Percentiles rank a stretch among this genome's conserved stretches.
Evolutionary conservation across 495 filamentous ascomycete genomes (phyloP).

Genomic region (Niebla homalea): DNA sequence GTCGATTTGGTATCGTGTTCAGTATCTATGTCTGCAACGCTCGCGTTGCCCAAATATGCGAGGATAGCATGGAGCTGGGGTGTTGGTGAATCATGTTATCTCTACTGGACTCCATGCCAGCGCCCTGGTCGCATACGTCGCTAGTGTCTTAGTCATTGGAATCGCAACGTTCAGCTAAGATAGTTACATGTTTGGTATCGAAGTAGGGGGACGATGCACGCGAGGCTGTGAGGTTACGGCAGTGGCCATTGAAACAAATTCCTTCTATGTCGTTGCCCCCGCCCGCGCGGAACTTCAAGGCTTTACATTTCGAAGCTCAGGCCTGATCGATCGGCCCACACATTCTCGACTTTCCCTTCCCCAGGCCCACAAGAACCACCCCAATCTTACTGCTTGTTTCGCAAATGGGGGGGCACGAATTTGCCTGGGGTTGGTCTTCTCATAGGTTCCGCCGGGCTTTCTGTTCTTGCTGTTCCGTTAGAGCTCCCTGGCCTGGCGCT

Average conservation of each 20-base stretch:
- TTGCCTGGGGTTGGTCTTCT: slow-evolving; percentile 22
- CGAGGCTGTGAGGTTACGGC: background rate
- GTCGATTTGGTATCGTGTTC: too few relatives aligned
- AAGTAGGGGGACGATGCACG: too few relatives aligned
- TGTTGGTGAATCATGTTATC: too few relatives aligned
- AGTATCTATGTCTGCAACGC: too few relatives aligned
- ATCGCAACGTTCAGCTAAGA: too few relatives aligned
- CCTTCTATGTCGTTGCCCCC: background rate
- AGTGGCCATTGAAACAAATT: background rate
- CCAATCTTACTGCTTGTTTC: slow-evolving; percentile 20
- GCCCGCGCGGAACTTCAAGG: background rate
- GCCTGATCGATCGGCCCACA: background rate
- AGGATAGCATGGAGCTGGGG: too few relatives aligned
- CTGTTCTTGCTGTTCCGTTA: slow-evolving; percentile 11
- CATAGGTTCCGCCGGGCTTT: slow-evolving; percentile 8
- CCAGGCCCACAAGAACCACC: background rate
- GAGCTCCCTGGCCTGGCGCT: slow-evolving; percentile 9
- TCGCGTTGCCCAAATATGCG: too few relatives aligned
- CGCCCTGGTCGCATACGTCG: too few relatives aligned
- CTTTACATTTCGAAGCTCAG: background rate
- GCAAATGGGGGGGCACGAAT: slow-evolving; percentile 27
- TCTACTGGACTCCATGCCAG: too few relatives aligned
- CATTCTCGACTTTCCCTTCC: background rate
- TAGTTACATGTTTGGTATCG: too few relatives aligned
- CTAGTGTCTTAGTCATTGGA: too few relatives aligned